A percentile compares a stretch with the other conserved stretches of the same genome.
Conservation (phyloP, 1,139 yeast genomes). For the Protomyces pachydermus region DNA sequence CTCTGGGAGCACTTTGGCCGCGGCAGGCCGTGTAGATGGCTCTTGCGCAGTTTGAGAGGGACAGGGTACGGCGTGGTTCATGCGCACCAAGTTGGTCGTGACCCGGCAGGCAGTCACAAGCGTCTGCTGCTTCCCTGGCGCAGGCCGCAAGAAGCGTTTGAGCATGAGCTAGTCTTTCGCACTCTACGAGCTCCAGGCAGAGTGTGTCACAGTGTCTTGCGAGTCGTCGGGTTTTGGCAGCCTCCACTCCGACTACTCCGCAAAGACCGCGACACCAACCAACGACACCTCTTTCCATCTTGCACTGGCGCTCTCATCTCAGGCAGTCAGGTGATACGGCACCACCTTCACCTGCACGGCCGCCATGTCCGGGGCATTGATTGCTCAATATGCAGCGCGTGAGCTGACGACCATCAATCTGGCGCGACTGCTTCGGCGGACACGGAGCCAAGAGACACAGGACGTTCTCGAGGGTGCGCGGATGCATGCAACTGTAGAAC, state of each 20-base stretch:
- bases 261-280: too few species aligned
- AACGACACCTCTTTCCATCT: too few species aligned
- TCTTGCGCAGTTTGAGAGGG: background rate
- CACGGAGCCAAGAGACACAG: conserved; percentile 1
- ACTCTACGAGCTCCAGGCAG: too few species aligned
- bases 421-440: conserved; percentile 3
- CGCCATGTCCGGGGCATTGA: background rate
- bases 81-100: background rate
- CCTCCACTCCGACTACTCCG: too few species aligned
- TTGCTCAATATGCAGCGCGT: conserved; percentile 13
- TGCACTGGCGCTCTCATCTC: too few species aligned
- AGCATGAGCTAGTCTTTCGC: background rate
- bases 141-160: background rate
- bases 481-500: conserved; percentile 49
- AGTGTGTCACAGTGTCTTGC: too few species aligned
- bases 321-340: too few species aligned
- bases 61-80: background rate
- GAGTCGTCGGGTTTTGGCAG: too few species aligned
- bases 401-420: conserved; percentile 11
- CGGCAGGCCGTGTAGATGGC: background rate
- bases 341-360: too few species aligned
- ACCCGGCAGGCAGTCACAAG: background rate
- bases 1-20: background rate
- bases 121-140: background rate
- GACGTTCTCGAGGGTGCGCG: conserved; percentile 12